Evolutionary conservation across 2,329 filamentous ascomycete genomes (phyloP).

Genomic region (Neophaeococcomyces aloes): DNA sequence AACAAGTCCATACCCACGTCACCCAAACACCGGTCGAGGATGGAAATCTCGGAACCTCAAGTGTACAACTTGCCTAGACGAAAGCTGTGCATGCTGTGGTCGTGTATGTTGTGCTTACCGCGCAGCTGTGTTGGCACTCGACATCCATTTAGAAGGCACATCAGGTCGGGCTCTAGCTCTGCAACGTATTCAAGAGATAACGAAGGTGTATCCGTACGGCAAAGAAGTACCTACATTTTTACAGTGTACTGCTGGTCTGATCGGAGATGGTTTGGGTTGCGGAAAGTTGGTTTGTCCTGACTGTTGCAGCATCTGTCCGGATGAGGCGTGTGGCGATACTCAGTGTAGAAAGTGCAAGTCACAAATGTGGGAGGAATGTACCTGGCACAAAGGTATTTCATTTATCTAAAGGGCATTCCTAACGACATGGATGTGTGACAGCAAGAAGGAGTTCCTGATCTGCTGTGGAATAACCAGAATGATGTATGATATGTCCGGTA

Average conservation of each 20-base stretch:
- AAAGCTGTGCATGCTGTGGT: constrained; percentile 24
- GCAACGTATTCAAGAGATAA: constrained; percentile 21
- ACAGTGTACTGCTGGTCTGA: constrained; percentile 24
- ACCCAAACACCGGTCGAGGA: constrained; percentile 20
- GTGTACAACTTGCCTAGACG: constrained; percentile 24
- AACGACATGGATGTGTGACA: too few relatives aligned
- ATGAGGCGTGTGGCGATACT: constrained; percentile 25
- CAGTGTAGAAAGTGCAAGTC: constrained; percentile 29
- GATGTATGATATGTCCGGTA: too few relatives aligned
- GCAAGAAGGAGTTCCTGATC: too few relatives aligned
- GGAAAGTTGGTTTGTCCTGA: constrained; percentile 26
- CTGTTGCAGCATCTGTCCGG: constrained; percentile 29
- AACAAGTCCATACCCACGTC: constrained; percentile 15
- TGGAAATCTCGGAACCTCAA: constrained; percentile 27
- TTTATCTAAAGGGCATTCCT: too few relatives aligned
- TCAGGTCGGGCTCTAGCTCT: constrained; percentile 12
- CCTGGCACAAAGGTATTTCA: constrained; percentile 25
- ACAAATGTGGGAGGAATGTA: constrained; percentile 25
- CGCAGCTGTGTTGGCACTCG: constrained; percentile 14
- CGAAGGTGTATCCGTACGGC: constrained; percentile 20
- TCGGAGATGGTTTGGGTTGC: constrained; percentile 21
- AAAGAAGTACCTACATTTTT: constrained; percentile 26
- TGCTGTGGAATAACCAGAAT: too few relatives aligned
- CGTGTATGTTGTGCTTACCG: constrained; percentile 27
- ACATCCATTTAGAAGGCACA: constrained; percentile 13